Base-by-base conservation (phyloP, 495 filamentous ascomycete genomes). In the Daldinia childiae region DNA sequence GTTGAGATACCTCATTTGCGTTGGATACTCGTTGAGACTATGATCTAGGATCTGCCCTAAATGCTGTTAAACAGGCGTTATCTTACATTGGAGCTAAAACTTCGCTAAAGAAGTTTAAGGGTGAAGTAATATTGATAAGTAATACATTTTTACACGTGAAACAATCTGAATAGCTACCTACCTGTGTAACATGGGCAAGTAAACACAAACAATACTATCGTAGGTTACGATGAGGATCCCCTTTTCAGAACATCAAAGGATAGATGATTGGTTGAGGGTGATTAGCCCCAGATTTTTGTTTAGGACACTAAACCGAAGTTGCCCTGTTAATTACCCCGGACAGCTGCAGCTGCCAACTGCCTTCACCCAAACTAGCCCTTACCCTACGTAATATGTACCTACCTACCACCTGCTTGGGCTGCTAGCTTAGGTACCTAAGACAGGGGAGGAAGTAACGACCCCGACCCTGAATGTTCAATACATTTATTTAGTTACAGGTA, bases 291-390 rank as follows among this genome's bases (percentile, higher is more conserved):
- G 61, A 65, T 59, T 70, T 6, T 11, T 54, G 19, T 32, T 26
- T 11, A 57, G 58, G 11, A 30, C 1, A 39, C 48, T 50, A 61
- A 55, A 55, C 61, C 38, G 11, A 64, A 14, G 29, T 5, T 19
- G 12, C n/a, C n/a, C n/a, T 62, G 62, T 41, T 66, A 54, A 54
- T 58, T 62, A 65, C 64, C 65, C 70, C 62, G 65, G 70, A 54
- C 32, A 69, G 26, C 30, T 57, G 50, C 70, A 69, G 65, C 65
- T 73, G 70, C 50, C 70, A 69, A 68, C 39, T 36, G 27, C 26
- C 57, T 41, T 30, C 4, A 64, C 21, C 41, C 54, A 48, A 6
- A 8, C 26, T 26, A n/a, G 36, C 38, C 27, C 55, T 50, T 62
- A 3, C 54, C 55, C 39, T 54, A 64, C 45, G 29, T 59, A 69